Base-by-base conservation (phyloP, 768 basidiomycete species). In the Psilocybe azurescens region DNA sequence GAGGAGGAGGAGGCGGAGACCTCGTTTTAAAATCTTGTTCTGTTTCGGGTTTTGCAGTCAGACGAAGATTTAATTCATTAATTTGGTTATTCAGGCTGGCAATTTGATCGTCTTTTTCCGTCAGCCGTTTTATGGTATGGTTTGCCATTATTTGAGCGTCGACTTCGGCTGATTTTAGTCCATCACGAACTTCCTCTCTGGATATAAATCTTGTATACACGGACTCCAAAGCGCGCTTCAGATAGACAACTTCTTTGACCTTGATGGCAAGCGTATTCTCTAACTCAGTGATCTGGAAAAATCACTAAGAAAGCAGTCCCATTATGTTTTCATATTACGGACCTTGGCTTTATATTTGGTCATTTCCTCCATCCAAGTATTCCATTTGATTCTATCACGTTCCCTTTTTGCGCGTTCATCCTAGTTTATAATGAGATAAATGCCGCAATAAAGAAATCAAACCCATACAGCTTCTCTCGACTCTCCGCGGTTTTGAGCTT, bases 201-300 rank as follows among this genome's bases (percentile, higher is more conserved):
- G 84, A 79, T 5, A 83, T 80, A 72, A 95, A 90, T n/a, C 91
- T 83, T 10, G 88, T 88, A 73, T 93, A 93, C 4, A 96, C 90
- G 6, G 91, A 90, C 73, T 95, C 93, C 39, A 97, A 78, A n/a
- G 93, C 91, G 13, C 90, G 88, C 70, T 94, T 93, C 41, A 95
- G 81, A 67, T 89, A 92, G 0, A 82, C 65, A 36, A 90, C 81
- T 59, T 95, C 91, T 70, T 93, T 94, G 64, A 90, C 86, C 69
- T 88, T 90, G 57, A 78, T 74, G 3, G 73, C 73, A 2, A 86
- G 49, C 2, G 74, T 66, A 3, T 68, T 73, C 48, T 87, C 87
- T 53, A 87, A 73, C 48, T 89, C 87, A 2, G 73, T 74, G 49
- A 79, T 80, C 91, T 95, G 68, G 0, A 59, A 20, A 44, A 20